Evolutionary conservation across 371 early-diverging fungal genomes (phyloP).

Genomic region (Rhizopus sp.): DNA sequence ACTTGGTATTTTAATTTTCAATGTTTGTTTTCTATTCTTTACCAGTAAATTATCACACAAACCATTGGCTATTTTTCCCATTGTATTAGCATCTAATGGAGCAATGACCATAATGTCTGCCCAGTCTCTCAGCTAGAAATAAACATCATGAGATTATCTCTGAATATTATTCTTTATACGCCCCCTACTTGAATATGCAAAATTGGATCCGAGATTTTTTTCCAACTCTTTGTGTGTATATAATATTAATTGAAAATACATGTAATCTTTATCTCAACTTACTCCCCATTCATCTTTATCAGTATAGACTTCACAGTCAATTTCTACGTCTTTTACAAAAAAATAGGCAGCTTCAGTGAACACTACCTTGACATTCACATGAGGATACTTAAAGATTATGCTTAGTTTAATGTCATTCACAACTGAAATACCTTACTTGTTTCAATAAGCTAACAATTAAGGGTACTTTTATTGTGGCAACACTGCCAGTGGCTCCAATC

Average conservation of each 20-base stretch:
- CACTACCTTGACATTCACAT: slow-evolving; percentile 71
- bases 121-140: slow-evolving; percentile 86
- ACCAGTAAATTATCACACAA: slow-evolving; percentile 93
- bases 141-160: background rate
- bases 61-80: slow-evolving; percentile 91
- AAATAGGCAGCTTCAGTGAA: slow-evolving; percentile 77
- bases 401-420: slow-evolving; percentile 7
- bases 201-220: slow-evolving; percentile 83
- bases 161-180: background rate
- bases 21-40: slow-evolving; percentile 11
- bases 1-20: background rate
- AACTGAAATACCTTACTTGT: slow-evolving; percentile 30
- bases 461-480: slow-evolving; percentile 89
- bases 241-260: background rate
- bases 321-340: slow-evolving; percentile 67
- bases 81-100: slow-evolving; percentile 93
- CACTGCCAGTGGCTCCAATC: slow-evolving; percentile 88
- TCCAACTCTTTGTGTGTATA: slow-evolving; percentile 67
- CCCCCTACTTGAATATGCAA: slow-evolving; percentile 86
- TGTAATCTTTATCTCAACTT: slow-evolving; percentile 11
- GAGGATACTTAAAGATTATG: slow-evolving; percentile 22
- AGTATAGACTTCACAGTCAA: slow-evolving; percentile 60
- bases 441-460: slow-evolving; percentile 58
- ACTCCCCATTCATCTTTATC: slow-evolving; percentile 91
- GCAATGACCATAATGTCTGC: slow-evolving; percentile 89